Base-by-base conservation (phyloP, 2,329 filamentous ascomycete genomes). In the Microthyrium microscopicum region DNA sequence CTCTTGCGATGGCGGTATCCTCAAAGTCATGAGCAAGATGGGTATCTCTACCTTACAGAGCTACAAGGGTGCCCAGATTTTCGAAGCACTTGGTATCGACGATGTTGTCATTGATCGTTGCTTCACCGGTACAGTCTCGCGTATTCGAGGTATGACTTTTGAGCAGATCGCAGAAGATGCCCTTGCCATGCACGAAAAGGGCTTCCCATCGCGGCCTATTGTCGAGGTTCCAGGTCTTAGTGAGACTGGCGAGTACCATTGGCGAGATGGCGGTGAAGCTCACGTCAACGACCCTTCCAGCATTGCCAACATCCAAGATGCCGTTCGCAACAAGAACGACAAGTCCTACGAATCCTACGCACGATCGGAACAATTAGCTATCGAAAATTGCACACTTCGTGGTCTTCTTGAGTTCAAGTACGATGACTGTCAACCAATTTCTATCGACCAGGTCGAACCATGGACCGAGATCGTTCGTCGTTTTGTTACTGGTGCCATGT, bases 1-100 rank as follows among this genome's bases (percentile, higher is more conserved):
- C 56, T 94, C 87, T 41, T 87, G 81, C 47, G 85, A 94, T 45
- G 87, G 87, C 50, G 87, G 87, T 61, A 93, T 95, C 42, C 66
- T 95, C 42, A 95, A 95, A 60, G 87, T 95, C 54, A 95, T 95
- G 87, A 89, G 79, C 56, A 95, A 95, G 67, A 95, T 95, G 87
- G 87, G 87, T 62, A 95, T 95, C 42, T 94, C 87, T 5, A 95
- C 87, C 20, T 66, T 95, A 29, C 83, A 87, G 50, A 87, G 79
- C 44, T 95, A 95, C 66, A 95, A 95, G 66, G 87, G 87, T 51
- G 87, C 87, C 36, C 87, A 95, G 62, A 95, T 95, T 42, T 95
- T 94, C 46, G 87, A 95, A 55, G 84, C 85, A 31, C 77, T 95
- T 27, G 87, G 87, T 58, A 75, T 94, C 21, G 85, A 94, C 49